A percentile compares a stretch with the other conserved stretches of the same genome.
Evolutionary conservation across 352 stramenopile species (phyloP).

Genomic region (Phytophthora palmivora): DNA sequence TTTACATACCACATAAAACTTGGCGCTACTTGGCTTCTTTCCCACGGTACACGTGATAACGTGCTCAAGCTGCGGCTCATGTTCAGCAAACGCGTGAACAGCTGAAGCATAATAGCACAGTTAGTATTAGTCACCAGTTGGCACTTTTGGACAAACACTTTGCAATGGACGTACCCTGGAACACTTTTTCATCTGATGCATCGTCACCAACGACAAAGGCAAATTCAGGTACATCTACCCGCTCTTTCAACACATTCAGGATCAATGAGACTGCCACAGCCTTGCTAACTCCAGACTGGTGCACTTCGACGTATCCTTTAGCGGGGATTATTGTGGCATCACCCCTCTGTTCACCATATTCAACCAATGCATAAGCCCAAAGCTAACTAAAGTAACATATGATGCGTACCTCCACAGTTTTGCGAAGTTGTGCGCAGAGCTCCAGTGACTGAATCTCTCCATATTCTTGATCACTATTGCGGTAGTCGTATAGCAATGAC

Average conservation of each 20-base stretch:
- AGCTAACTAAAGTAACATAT: not conserved
- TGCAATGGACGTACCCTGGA: constrained; percentile 50
- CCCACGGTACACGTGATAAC: constrained; percentile 96
- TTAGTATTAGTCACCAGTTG: not conserved
- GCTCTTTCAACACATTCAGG: constrained; percentile 60
- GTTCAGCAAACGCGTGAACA: constrained; percentile 50
- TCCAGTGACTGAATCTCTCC: constrained; percentile 97
- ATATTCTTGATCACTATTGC: constrained; percentile 98
- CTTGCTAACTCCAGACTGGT: constrained; percentile 80
- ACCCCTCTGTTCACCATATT: constrained; percentile 48
- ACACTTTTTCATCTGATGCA: constrained; percentile 95
- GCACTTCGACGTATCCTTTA: constrained; percentile 81
- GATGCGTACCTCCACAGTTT: constrained; percentile 89
- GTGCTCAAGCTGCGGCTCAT: constrained; percentile 48
- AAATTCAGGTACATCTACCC: constrained; percentile 91
- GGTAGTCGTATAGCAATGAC: constrained; percentile 98
- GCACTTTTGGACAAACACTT: not conserved
- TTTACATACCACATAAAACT: constrained; percentile 90
- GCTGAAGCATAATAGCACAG: constrained; percentile 38
- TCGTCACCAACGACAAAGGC: constrained; percentile 97
- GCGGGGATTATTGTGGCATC: constrained; percentile 59
- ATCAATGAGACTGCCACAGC: constrained; percentile 60
- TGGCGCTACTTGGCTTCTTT: constrained; percentile 97
- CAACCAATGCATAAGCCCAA: not conserved
- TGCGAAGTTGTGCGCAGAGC: constrained; percentile 92